Base-by-base conservation (phyloP, 495 filamentous ascomycete species). In the Lophiostoma macrostomum region DNA sequence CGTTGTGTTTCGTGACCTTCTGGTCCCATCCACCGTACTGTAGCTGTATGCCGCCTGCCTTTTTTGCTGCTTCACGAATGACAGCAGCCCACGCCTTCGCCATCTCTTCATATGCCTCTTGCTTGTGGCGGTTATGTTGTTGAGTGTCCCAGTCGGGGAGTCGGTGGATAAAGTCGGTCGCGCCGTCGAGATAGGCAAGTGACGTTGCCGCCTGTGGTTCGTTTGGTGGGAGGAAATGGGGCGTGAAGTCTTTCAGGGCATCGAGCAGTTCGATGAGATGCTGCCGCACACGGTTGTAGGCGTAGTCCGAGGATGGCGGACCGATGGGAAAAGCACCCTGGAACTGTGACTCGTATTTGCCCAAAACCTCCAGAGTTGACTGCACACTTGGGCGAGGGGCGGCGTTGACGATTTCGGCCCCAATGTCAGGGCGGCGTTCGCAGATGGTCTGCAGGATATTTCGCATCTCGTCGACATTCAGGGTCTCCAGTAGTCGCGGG, bases 11-110 rank as follows among this genome's bases (percentile, higher is more conserved):
- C 1, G 79, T 72, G 38, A 98, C 72, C 60, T 81, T 90, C 69
- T 90, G 83, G 61, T 97, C 93, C 93, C 94, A 98, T 23, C 87
- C 87, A 19, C 86, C 90, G 56, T 90, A 88, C 63, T 96, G 91
- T 57, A 98, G 65, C 56, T 86, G 79, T 61, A 97, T 93, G 16
- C 93, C 93, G 31, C 88, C 94, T 5, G 90, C 91, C 44, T 85
- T 76, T 71, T 96, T 96, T 18, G 88, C 82, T 8, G 91, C 90
- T 67, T 97, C 93, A 28, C 82, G 84, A 47, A 98, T 89, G 34
- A 95, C 91, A 64, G 95, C 64, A 24, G 90, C 82, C 93, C 93
- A 98, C 8, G 93, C 94, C 60, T 84, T 86, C 37, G 88, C 84
- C 35, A 98, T 88, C 67, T 96, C 94, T 60, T 98, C 91, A 66